Base-by-base conservation (phyloP, 2,329 filamentous ascomycete species). In the Byssothecium circinans region DNA sequence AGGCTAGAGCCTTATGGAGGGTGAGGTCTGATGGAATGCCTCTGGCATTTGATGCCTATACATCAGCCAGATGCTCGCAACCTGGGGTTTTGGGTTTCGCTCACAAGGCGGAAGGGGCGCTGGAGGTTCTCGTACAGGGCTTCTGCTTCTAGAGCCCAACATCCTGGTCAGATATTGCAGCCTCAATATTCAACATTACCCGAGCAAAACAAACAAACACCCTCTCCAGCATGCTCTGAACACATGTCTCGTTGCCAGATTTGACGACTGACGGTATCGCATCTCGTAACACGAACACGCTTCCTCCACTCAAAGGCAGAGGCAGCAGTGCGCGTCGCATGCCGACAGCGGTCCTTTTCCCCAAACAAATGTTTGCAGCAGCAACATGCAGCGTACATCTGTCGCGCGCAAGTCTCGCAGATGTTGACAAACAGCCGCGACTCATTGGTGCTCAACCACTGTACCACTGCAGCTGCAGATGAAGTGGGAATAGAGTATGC, bases 401-500 rank as follows among this genome's bases (percentile, higher is more conserved):
- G 60, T 36, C 35, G 43, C 43, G 60, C 52, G 58, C 59, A 61
- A 39, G 52, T 38, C 46, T 35, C 23, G 23, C 23, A 25, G 23
- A 5, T 25, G 23, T 41, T 18, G 23, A 36, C 30, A 43, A 33
- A 37, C 20, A 27, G 42, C 17, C 18, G 33, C n/a, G 43, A 32
- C 47, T 34, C 49, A 46, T 46, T 43, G 42, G 48, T 45, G 53
- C 52, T 51, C 53, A 56, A 44, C 51, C 49, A 53, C 43, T 52
- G 57, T 64, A 62, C 51, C 27, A 37, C 54, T 54, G 64, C 61
- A 62, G 41, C 49, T 42, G 45, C 47, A 58, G 55, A 61, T 62
- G 59, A 64, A 61, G 54, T 50, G 54, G 59, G 60, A 64, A 63
- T 25, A 25, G 23, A 25, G 23, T 25, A 22, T 15, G 19, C 23